Evolutionary conservation across 2,329 filamentous ascomycete species (phyloP), one percentile per base, ranked within the genome.

Genomic region (Lecanicillium sp.): DNA sequence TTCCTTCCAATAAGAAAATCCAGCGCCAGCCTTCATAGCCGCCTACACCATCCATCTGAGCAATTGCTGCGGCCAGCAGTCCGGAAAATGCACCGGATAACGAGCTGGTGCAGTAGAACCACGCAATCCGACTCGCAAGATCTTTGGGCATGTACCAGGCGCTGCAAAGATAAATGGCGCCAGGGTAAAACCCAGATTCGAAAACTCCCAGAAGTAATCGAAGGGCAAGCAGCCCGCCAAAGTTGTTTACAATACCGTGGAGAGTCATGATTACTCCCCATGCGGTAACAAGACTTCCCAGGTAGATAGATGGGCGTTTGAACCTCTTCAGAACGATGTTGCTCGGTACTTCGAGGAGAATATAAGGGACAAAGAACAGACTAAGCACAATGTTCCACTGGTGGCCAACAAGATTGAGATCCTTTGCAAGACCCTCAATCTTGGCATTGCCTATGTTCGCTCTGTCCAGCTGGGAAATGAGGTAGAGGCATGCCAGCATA

Each of bases 241-340:
- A 57, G 42, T 54, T 53, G 3, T 46, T 33, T 7, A 56, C 53
- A 9, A 60, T 28, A 2, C 50, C 51, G 14, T 49, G 49, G 1
- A 48, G 37, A 3, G 51, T 53, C 51, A 55, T 50, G 33, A 50
- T 46, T n/a, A 54, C 33, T 12, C 50, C 52, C 54, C 53, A 70
- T 9, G 69, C 54, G 3, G 77, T 55, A 67, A 85, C 82, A 44
- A 84, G 81, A 3, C 68, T 57, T 0, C 79, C 77, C 30, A 84
- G 66, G 49, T 84, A 86, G 28, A 79, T 57, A 18, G 73, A 78
- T 0, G 81, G 81, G 1, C 74, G 66, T 17, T 43, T 51, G 46
- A 81, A 63, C 5, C 68, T 69, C 52, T 84, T 84, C 33, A 84
- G 69, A 11, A 84, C 55, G 19, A 82, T 59, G 49, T 85, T 84